phyloP scores from a whole-genome alignment of 352 stramenopile species.

The Halophytophthora batemanensis region DNA sequence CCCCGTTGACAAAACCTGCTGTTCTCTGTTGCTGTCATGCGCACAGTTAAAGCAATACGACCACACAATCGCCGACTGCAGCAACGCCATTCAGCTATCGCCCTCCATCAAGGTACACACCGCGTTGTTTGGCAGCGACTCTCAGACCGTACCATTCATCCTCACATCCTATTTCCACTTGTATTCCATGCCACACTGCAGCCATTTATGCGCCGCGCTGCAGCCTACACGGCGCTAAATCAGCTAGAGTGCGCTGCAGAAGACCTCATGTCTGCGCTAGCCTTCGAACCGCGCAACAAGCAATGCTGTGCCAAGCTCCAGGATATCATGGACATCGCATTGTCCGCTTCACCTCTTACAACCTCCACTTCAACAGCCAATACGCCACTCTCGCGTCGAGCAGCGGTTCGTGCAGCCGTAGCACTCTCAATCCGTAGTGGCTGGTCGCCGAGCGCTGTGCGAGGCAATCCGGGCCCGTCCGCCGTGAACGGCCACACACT shows the following conservation, averaged over 20 bases:
- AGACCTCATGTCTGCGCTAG: conserved; percentile 41
- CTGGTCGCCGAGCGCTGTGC: conserved; percentile 40
- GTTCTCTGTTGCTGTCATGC: not conserved
- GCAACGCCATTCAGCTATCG: conserved; percentile 34
- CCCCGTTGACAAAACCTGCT: not conserved
- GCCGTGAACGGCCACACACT: conserved; percentile 63
- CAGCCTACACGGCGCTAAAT: conserved; percentile 31
- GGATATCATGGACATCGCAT: conserved; percentile 22
- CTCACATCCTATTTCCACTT: not conserved
- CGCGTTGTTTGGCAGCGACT: not conserved
- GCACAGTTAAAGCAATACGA: conserved; percentile 39
- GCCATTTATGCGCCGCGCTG: conserved; percentile 56
- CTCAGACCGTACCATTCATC: not conserved
- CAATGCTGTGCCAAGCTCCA: conserved; percentile 43
- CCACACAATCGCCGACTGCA: conserved; percentile 42
- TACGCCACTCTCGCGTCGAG: conserved; percentile 10
- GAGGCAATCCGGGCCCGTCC: conserved; percentile 63
- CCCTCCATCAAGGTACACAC: conserved; percentile 56
- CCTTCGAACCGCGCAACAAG: conserved; percentile 51
- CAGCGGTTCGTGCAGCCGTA: conserved; percentile 27
- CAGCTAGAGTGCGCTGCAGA: conserved; percentile 26
- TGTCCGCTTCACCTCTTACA: not conserved
- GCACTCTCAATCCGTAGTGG: conserved; percentile 36
- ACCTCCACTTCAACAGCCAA: not conserved
- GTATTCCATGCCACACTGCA: conserved; percentile 9